A percentile compares a stretch with the other conserved stretches of the same genome.
phyloP scores from a whole-genome alignment of 352 stramenopile genomes.

The Aphanomyces stellatus region DNA sequence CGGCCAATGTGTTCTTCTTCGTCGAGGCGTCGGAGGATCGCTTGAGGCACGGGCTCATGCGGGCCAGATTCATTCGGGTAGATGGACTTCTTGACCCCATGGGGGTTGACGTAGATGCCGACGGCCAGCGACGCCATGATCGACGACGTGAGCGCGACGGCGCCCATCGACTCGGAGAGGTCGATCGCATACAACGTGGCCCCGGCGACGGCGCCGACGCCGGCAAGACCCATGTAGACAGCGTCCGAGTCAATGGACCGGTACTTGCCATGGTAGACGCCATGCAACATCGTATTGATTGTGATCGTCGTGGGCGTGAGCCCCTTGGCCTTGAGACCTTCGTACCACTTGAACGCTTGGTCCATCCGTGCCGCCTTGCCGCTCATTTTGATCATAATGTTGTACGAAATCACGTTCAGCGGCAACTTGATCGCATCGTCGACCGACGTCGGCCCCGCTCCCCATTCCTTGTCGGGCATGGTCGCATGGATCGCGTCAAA shows the following conservation, averaged over 20 bases:
- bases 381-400: slow-evolving; percentile 64
- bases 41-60: slow-evolving; percentile 68
- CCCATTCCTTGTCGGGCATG: not conserved
- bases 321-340: slow-evolving; percentile 71
- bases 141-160: slow-evolving; percentile 60
- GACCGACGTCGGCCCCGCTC: slow-evolving; percentile 32
- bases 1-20: slow-evolving; percentile 78
- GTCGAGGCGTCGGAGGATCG: slow-evolving; percentile 72
- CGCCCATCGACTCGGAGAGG: slow-evolving; percentile 63
- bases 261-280: slow-evolving; percentile 72
- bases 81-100: slow-evolving; percentile 65
- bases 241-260: slow-evolving; percentile 52
- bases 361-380: slow-evolving; percentile 63
- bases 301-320: slow-evolving; percentile 65
- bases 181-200: slow-evolving; percentile 62
- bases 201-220: slow-evolving; percentile 43
- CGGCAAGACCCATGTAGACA: slow-evolving; percentile 52
- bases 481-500: slow-evolving; percentile 25
- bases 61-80: slow-evolving; percentile 48
- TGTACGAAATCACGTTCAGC: slow-evolving; percentile 66
- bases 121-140: slow-evolving; percentile 74
- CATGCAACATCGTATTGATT: slow-evolving; percentile 85
- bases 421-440: slow-evolving; percentile 18
- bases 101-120: slow-evolving; percentile 76
- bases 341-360: slow-evolving; percentile 70